Conservation (phyloP, 1,284 basidiomycete genomes). For the Ustilago curta region DNA sequence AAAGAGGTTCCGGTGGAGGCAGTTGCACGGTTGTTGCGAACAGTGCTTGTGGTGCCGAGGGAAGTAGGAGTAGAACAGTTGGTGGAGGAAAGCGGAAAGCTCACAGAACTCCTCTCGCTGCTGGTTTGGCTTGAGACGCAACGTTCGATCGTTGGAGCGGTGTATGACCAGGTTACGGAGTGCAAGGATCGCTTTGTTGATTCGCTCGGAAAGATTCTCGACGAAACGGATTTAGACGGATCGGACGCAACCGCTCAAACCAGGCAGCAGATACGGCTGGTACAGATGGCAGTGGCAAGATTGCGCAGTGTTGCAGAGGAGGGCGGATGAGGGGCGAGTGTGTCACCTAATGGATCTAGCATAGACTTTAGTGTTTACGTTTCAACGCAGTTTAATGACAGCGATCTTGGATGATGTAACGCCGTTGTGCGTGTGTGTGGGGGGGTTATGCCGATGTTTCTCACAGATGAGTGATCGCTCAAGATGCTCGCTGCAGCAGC, state of each 20-base stretch:
- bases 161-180: neutral
- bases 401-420: too few relatives aligned
- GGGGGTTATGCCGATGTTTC: too few relatives aligned
- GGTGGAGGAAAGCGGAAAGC: constrained; percentile 20
- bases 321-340: too few relatives aligned
- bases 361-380: too few relatives aligned
- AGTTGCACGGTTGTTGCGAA: constrained; percentile 12
- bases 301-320: neutral
- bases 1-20: neutral
- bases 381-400: too few relatives aligned
- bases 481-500: too few relatives aligned
- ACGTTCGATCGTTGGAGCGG: neutral
- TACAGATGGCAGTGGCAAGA: neutral
- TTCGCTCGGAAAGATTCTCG: neutral
- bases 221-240: neutral
- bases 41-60: constrained; percentile 6
- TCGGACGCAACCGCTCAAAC: neutral
- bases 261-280: neutral
- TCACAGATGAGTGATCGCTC: too few relatives aligned
- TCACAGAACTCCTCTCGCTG: constrained; percentile 30
- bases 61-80: neutral
- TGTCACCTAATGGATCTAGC: too few relatives aligned
- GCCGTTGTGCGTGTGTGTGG: too few relatives aligned
- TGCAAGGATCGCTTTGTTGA: neutral
- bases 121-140: constrained; percentile 33